A percentile compares a stretch with the other conserved stretches of the same genome.
phyloP scores from a whole-genome alignment of 495 filamentous ascomycete genomes.

The Talaromyces liani region DNA sequence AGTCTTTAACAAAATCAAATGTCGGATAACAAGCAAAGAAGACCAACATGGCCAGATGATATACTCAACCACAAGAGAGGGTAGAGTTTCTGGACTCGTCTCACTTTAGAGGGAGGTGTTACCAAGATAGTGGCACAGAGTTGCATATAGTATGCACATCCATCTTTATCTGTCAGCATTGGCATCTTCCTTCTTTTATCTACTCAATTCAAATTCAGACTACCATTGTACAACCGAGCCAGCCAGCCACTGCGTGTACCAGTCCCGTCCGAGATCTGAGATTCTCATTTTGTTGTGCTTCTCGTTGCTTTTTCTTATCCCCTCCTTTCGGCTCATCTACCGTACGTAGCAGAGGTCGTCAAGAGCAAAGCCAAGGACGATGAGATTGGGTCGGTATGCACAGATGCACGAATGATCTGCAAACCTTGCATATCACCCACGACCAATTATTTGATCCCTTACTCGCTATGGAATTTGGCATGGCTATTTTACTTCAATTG shows the following conservation, averaged over 20 bases:
- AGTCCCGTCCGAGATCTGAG: neutral
- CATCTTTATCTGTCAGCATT: neutral
- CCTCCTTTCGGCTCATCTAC: neutral
- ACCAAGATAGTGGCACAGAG: neutral
- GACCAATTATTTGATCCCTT: neutral
- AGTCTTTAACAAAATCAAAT: neutral
- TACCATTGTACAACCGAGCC: neutral
- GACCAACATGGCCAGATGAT: neutral
- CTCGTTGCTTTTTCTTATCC: neutral
- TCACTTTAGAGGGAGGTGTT: neutral
- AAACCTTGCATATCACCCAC: neutral
- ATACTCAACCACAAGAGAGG: neutral
- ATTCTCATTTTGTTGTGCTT: neutral
- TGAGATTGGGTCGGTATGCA: neutral
- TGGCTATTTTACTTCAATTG: neutral
- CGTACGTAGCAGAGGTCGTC: neutral
- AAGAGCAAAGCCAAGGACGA: neutral
- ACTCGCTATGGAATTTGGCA: neutral
- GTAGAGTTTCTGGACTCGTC: neutral
- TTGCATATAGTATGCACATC: neutral
- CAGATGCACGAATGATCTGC: neutral
- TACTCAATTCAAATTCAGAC: neutral
- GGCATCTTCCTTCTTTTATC: neutral
- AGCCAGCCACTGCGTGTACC: neutral
- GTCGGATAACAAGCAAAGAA: neutral